A percentile compares a stretch with the other conserved stretches of the same genome.
Conservation (phyloP, 257 asterid genomes). For the Forsythia viridissima region DNA sequence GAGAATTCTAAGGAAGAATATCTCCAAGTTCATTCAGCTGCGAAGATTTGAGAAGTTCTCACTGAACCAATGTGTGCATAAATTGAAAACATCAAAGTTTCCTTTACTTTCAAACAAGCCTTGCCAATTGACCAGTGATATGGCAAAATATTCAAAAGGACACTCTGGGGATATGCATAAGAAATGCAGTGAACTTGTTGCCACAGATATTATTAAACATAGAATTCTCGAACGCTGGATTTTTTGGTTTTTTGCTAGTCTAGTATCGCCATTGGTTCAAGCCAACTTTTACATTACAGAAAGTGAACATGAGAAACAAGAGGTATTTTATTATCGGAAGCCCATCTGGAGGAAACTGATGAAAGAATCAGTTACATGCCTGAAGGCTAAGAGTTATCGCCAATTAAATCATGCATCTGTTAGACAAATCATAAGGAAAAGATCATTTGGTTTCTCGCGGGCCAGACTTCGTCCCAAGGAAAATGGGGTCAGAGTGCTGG, state of each 20-base stretch:
- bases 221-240: slow-evolving; percentile 69
- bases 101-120: slow-evolving; percentile 42
- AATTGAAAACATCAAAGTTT: slow-evolving; percentile 58
- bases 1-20: slow-evolving; percentile 68
- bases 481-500: slow-evolving; percentile 68
- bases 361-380: slow-evolving; percentile 38
- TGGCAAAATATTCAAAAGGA: slow-evolving; percentile 6
- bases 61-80: slow-evolving; percentile 65
- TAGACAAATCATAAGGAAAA: slow-evolving; percentile 37
- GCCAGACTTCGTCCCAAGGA: slow-evolving; percentile 74
- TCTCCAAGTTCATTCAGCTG: slow-evolving; percentile 64
- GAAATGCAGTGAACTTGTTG: slow-evolving; percentile 27
- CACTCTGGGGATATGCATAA: slow-evolving; percentile 7
- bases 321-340: slow-evolving; percentile 57
- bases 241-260: slow-evolving; percentile 61
- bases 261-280: slow-evolving; percentile 70
- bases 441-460: slow-evolving; percentile 81
- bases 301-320: slow-evolving; percentile 71
- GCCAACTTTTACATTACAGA: slow-evolving; percentile 87
- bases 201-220: slow-evolving; percentile 41
- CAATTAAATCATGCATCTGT: slow-evolving; percentile 38
- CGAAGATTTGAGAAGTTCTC: slow-evolving; percentile 86
- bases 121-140: neutral
- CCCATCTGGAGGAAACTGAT: slow-evolving; percentile 67
- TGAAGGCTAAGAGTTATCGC: slow-evolving; percentile 39